Base-by-base conservation (phyloP, 169 alveolate genomes). In the Plasmodium inui region DNA sequence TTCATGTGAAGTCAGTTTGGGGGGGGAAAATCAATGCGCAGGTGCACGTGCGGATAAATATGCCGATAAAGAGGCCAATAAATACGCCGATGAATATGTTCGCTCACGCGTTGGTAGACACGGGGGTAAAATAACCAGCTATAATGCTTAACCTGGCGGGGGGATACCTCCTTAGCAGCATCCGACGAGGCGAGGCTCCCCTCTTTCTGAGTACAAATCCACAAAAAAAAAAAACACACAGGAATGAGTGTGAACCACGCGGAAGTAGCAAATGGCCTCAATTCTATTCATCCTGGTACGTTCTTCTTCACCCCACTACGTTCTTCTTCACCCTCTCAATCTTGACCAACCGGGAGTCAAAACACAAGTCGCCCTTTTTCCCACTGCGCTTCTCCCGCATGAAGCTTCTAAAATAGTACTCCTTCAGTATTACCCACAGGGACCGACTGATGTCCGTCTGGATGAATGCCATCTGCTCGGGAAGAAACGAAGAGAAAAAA, bases 341-440 rank as follows among this genome's bases (percentile, higher is more conserved):
- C 53, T 67, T 79, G 61, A 89, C 76, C 26, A 89, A 34, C 26
- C 82, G 80, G 9, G 88, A 57, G 50, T 79, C 53, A 89, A 57
- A 30, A 53, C 82, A 89, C 37, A 28, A 39, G 19, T 32, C 70
- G 73, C 41, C 12, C 6, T 79, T 89, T 28, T 57, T 57, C 61
- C 39, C 32, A 19, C 86, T 78, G 10, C 78, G 82, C 37, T 57
- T 82, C 46, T 61, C 57, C 83, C 78, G 82, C 85, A 44, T 80
- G 37, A 30, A 91, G 76, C 70, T 91, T 41, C 95, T 57, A 70
- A 91, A 91, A 53, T 91, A 55, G 76, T 91, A 72, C 80, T 91
- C 95, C 76, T 91, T 91, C 61, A 91, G 76, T 78, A 91, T 46
- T 19, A 81, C 67, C 95, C 92, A 91, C 22, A 91, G 44, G 92